Conservation (phyloP, 2,329 filamentous ascomycete species). For the Aspergillus phoenicis region DNA sequence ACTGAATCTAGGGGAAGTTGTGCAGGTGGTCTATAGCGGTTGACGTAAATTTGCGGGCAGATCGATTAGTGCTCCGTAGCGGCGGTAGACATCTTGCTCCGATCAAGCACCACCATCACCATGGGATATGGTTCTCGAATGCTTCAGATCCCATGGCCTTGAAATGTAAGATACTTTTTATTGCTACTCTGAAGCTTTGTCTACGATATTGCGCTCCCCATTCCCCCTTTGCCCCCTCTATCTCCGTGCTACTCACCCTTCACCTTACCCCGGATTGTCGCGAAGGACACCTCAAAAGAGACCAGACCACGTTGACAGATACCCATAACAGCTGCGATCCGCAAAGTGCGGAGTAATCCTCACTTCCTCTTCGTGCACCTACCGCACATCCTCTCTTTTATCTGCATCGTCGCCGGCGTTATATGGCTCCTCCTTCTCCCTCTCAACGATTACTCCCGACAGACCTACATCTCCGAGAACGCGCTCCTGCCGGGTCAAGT, state of each 20-base stretch:
- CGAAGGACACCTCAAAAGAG: slow-evolving; percentile 17
- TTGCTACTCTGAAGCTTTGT: not conserved
- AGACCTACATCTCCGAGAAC: slow-evolving; percentile 97
- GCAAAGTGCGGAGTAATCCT: slow-evolving; percentile 72
- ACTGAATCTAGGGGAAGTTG: slow-evolving; percentile 25
- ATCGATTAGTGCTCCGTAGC: slow-evolving; percentile 1
- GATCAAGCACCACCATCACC: slow-evolving; percentile 13
- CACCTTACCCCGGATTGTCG: slow-evolving; percentile 19
- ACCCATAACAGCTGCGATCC: slow-evolving; percentile 39
- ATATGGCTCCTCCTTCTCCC: slow-evolving; percentile 89
- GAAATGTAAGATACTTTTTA: slow-evolving; percentile 38
- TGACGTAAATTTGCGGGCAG: slow-evolving; percentile 34
- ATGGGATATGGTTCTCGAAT: slow-evolving; percentile 31
- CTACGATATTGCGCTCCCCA: not conserved
- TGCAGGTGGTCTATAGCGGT: slow-evolving; percentile 34
- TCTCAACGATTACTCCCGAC: slow-evolving; percentile 84
- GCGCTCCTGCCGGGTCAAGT: slow-evolving; percentile 93
- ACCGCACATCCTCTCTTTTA: slow-evolving; percentile 81
- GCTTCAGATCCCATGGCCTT: slow-evolving; percentile 39
- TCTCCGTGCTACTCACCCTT: slow-evolving; percentile 9
- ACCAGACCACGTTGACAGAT: slow-evolving; percentile 21
- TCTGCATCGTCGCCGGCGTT: slow-evolving; percentile 83
- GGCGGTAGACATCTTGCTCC: not conserved
- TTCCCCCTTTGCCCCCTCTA: not conserved
- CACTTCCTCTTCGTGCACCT: slow-evolving; percentile 71